phyloP scores from a whole-genome alignment of 139 green algal genomes.

The Coelastrella sp. region DNA sequence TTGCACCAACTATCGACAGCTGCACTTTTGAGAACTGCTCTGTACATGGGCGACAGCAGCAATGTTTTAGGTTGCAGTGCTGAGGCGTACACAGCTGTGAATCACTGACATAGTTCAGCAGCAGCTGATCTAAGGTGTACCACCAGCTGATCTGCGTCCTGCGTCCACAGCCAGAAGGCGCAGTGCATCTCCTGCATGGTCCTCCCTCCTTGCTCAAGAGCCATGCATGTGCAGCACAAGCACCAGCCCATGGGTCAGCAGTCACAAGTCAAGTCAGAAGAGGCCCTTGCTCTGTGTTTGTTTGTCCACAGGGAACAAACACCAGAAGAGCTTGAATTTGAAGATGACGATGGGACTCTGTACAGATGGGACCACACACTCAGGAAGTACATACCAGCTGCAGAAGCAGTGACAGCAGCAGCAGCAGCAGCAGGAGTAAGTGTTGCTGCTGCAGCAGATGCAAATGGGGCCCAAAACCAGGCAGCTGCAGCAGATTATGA shows the following conservation, averaged over 20 bases:
- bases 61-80: too few species aligned
- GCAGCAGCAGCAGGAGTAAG: conserved; percentile 26
- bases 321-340: conserved; percentile 86
- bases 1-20: neutral
- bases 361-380: conserved; percentile 88
- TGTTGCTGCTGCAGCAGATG: neutral
- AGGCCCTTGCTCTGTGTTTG: neutral
- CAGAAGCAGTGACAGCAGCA: conserved; percentile 25
- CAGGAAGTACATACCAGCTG: conserved; percentile 82
- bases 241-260: too few species aligned
- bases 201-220: neutral
- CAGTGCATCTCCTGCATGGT: too few species aligned
- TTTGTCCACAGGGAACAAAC: conserved; percentile 54
- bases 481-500: conserved; percentile 52
- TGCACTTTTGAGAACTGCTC: too few species aligned
- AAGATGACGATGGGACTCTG: conserved; percentile 94
- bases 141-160: too few species aligned
- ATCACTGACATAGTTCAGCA: too few species aligned
- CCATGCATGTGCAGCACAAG: too few species aligned
- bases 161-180: too few species aligned
- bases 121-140: too few species aligned
- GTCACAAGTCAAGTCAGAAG: neutral
- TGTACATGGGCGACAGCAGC: too few species aligned
- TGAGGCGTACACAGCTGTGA: too few species aligned
- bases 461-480: neutral